Evolutionary conservation across 768 basidiomycete genomes (phyloP).

Genomic region (Rickenella mellea): DNA sequence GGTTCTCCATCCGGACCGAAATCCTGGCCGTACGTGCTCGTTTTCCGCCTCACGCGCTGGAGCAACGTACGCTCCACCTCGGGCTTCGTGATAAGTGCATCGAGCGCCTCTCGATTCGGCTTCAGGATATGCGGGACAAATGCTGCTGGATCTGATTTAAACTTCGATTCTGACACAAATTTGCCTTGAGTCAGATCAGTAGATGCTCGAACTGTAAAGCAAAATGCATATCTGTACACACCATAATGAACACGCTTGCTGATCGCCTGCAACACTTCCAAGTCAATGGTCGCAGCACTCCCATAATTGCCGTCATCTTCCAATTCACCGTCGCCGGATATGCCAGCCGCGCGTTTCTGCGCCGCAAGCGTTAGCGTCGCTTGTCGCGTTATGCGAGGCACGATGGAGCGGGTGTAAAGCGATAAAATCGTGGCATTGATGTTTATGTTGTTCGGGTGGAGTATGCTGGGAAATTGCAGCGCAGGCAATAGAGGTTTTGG

Average conservation of each 20-base stretch:
- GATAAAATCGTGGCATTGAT: conserved; percentile 78
- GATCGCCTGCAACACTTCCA: conserved; percentile 96
- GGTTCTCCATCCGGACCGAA: conserved; percentile 60
- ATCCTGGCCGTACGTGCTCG: conserved; percentile 68
- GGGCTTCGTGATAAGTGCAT: conserved; percentile 90
- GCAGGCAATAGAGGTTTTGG: conserved; percentile 75
- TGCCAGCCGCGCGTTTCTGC: conserved; percentile 56
- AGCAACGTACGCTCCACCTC: conserved; percentile 87
- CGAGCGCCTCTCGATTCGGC: conserved; percentile 70
- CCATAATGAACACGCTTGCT: conserved; percentile 98
- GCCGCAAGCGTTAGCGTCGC: conserved; percentile 61
- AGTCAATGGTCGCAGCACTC: conserved; percentile 86
- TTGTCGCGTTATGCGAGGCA: conserved; percentile 77
- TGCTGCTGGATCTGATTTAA: conserved; percentile 70
- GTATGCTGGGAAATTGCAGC: conserved; percentile 63
- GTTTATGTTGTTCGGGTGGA: conserved; percentile 75
- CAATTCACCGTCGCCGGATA: conserved; percentile 56
- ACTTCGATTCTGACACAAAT: conserved; percentile 98
- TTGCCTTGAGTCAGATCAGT: conserved; percentile 51
- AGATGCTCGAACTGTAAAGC: background rate
- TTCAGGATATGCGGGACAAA: conserved; percentile 89
- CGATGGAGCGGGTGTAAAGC: conserved; percentile 83
- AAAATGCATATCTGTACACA: conserved; percentile 26
- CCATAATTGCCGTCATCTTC: conserved; percentile 98
- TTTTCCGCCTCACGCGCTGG: conserved; percentile 77